Evolutionary conservation across 495 filamentous ascomycete species (phyloP), one percentile per base, ranked within the genome.

Genomic region (Trichoderma asperelloides): DNA sequence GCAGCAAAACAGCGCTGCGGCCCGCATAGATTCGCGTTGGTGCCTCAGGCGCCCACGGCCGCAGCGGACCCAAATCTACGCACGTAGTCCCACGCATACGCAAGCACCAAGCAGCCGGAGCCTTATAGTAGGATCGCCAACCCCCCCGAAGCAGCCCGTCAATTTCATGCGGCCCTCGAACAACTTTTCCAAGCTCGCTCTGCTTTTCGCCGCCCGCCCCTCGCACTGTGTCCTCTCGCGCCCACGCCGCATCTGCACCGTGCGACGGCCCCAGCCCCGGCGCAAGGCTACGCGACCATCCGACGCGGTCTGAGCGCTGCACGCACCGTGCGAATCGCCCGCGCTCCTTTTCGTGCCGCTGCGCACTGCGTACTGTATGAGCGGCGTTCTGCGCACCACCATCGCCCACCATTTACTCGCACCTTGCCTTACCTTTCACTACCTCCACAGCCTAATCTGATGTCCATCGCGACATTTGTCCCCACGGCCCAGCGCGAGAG

Each of bases 381-480:
- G 55, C 55, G 27, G 23, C 23, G 8, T 3, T 60, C 55, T 60
- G 55, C 55, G 55, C 55, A 60, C 55, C 55, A 60, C 55, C 55
- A 60, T 60, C 55, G 55, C 23, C 55, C n/a, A 13, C 25, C 25
- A 60, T 30, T 60, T 11, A 60, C 55, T 18, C 30, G 55, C 47
- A 51, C 47, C 47, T 51, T 51, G 16, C 55, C 55, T 60, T 27
- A 60, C 55, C 55, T 60, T 60, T 60, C 55, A 60, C 55, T 60
- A 60, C 55, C 55, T 60, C 55, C 55, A 60, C 55, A 60, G 55
- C 55, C 55, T 60, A 60, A 60, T 60, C 55, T 60, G 55, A 60
- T 60, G 55, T 60, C 55, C 55, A 60, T 60, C 55, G 55, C 55
- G 55, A 60, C 55, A 60, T 60, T 60, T 60, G 55, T 60, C 55